Percentiles rank a stretch among this genome's conserved stretches.
phyloP scores from a whole-genome alignment of 2,329 filamentous ascomycete genomes.

The Epichloe festucae region DNA sequence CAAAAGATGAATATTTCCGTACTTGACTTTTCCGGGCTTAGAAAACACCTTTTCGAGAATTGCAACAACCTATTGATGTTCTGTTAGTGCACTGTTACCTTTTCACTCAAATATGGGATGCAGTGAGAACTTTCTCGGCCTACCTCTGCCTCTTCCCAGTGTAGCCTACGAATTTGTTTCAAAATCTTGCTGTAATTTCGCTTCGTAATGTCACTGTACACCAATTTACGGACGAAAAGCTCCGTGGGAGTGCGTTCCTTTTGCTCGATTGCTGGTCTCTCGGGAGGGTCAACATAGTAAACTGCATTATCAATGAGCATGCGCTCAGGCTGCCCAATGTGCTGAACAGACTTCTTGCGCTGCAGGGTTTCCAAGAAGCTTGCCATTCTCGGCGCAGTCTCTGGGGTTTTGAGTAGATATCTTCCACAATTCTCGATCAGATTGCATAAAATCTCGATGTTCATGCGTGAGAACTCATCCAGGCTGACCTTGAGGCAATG shows the following conservation, averaged over 20 bases:
- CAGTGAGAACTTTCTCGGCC: constrained; percentile 4
- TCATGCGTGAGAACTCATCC: constrained; percentile 97
- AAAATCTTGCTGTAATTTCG: constrained; percentile 87
- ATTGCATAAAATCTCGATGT: constrained; percentile 96
- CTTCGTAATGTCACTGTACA: constrained; percentile 90
- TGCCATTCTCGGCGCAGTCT: constrained; percentile 84
- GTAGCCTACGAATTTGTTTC: constrained; percentile 86
- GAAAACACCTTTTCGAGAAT: constrained; percentile 85
- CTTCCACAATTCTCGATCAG: constrained; percentile 92
- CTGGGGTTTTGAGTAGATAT: constrained; percentile 81
- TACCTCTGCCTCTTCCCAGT: constrained; percentile 90
- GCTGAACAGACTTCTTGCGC: constrained; percentile 89
- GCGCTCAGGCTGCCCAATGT: constrained; percentile 87
- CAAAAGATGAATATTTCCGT: constrained; percentile 87
- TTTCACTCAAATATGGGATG: neutral
- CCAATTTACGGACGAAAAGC: constrained; percentile 79
- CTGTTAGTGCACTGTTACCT: neutral
- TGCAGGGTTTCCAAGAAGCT: constrained; percentile 91
- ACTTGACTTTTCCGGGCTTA: constrained; percentile 94
- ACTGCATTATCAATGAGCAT: constrained; percentile 98
- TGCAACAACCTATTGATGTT: constrained; percentile 43
- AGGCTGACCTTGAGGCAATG: constrained; percentile 96
- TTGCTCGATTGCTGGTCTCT: constrained; percentile 85
- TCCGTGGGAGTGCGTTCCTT: constrained; percentile 93
- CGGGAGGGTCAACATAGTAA: constrained; percentile 94